Conservation (phyloP, 2,329 filamentous ascomycete genomes). For the Pseudogymnoascus sp. region DNA sequence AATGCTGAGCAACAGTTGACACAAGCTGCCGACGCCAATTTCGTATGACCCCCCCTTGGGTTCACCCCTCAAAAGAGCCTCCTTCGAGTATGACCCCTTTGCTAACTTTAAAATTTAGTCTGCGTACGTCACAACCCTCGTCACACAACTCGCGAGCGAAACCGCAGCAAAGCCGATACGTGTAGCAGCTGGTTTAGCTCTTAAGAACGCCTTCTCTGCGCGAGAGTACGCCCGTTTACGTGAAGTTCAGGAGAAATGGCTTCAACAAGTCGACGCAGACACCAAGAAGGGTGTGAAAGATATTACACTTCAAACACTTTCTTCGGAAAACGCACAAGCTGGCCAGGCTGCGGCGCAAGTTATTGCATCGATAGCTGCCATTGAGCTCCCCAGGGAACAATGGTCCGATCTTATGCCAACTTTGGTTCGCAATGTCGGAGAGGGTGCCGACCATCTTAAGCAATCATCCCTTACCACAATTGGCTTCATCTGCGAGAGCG, state of each 20-base stretch:
- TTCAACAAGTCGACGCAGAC: slow-evolving; percentile 68
- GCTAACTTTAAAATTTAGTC: slow-evolving; percentile 47
- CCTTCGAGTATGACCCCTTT: slow-evolving; percentile 16
- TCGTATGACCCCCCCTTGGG: slow-evolving; percentile 54
- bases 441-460: slow-evolving; percentile 80
- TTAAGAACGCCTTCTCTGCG: slow-evolving; percentile 97
- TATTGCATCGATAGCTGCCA: slow-evolving; percentile 85
- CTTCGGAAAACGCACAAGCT: slow-evolving; percentile 69
- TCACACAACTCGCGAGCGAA: slow-evolving; percentile 90
- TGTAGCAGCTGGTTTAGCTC: slow-evolving; percentile 86
- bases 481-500: slow-evolving; percentile 95
- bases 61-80: slow-evolving; percentile 20
- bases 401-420: slow-evolving; percentile 86
- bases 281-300: slow-evolving; percentile 85
- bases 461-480: slow-evolving; percentile 93
- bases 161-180: slow-evolving; percentile 73
- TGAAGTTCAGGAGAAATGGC: slow-evolving; percentile 90
- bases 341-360: slow-evolving; percentile 89
- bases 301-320: slow-evolving; percentile 78
- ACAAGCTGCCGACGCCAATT: slow-evolving; percentile 89
- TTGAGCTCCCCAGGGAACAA: slow-evolving; percentile 87
- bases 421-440: slow-evolving; percentile 86
- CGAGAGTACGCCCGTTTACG: slow-evolving; percentile 81
- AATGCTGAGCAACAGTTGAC: slow-evolving; percentile 89
- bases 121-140: slow-evolving; percentile 84